Percentiles rank a stretch among this genome's conserved stretches.
Conservation (phyloP, 2,329 filamentous ascomycete species). For the Emergomyces africanus region DNA sequence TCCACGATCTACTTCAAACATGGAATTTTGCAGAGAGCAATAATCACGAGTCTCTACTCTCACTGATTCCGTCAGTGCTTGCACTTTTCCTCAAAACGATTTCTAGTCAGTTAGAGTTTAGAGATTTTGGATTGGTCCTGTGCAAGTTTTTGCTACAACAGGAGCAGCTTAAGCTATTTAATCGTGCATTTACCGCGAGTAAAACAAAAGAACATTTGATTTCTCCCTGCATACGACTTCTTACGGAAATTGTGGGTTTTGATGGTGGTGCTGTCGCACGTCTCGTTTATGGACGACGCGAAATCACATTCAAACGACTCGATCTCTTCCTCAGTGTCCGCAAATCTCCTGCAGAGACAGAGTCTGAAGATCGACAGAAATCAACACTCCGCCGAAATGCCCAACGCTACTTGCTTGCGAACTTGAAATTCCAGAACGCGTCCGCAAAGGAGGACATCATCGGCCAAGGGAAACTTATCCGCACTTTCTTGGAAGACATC, state of each 20-base stretch:
- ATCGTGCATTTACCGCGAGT: constrained; percentile 63
- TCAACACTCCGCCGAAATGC: constrained; percentile 76
- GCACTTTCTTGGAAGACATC: constrained; percentile 61
- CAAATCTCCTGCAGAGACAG: constrained; percentile 37
- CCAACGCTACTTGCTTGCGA: constrained; percentile 64
- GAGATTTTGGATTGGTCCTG: constrained; percentile 61
- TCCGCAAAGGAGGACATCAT: constrained; percentile 73
- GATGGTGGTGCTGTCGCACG: constrained; percentile 74
- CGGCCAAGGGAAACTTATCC: constrained; percentile 56
- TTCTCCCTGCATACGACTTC: constrained; percentile 70
- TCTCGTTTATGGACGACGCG: constrained; percentile 62
- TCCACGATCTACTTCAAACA: constrained; percentile 71
- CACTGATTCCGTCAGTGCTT: constrained; percentile 66
- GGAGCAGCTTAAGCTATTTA: constrained; percentile 66
- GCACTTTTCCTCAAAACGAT: constrained; percentile 69
- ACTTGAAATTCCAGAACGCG: constrained; percentile 63
- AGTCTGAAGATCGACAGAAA: constrained; percentile 51
- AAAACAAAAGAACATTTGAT: constrained; percentile 80
- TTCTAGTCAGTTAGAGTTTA: constrained; percentile 60
- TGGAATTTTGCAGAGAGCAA: constrained; percentile 74
- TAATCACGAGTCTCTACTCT: constrained; percentile 69
- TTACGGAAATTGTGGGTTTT: constrained; percentile 73
- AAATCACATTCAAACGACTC: constrained; percentile 67
- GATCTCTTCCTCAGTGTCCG: constrained; percentile 69
- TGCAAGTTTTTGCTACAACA: constrained; percentile 72